These are phyloP conservation scores for Macrophomina phaseolina DNA, from an alignment of 2,329 filamentous ascomycete genomes.

Conservation along the genomic window DNA sequence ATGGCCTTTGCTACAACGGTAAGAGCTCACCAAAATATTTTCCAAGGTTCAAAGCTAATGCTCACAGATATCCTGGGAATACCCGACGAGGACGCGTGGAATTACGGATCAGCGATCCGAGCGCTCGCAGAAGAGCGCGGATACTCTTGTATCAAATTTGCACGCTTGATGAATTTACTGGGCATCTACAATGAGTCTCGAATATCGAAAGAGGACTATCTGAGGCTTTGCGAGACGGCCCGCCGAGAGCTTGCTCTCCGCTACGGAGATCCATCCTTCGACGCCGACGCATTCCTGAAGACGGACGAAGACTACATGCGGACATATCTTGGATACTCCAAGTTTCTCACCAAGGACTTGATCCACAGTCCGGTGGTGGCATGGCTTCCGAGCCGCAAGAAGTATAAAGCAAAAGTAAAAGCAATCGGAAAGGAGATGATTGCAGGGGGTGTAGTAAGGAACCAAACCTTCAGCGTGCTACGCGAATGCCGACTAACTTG, in stretches of 20 bases:
- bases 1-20: slow-evolving; percentile 51
- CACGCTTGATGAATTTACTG: slow-evolving; percentile 46
- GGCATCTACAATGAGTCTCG: slow-evolving; percentile 31
- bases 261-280: slow-evolving; percentile 37
- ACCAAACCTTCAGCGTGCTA: not conserved
- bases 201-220: slow-evolving; percentile 31
- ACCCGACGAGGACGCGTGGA: slow-evolving; percentile 49
- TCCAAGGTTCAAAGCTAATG: not conserved
- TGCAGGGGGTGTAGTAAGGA: slow-evolving; percentile 28
- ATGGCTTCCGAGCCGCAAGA: slow-evolving; percentile 22
- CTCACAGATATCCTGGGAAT: slow-evolving; percentile 48
- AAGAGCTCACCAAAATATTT: not conserved
- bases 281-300: slow-evolving; percentile 38
- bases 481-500: slow-evolving; percentile 22
- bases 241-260: slow-evolving; percentile 34
- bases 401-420: slow-evolving; percentile 34
- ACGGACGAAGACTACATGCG: slow-evolving; percentile 34
- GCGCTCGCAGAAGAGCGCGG: slow-evolving; percentile 42
- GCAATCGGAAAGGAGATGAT: slow-evolving; percentile 37
- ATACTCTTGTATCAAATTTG: slow-evolving; percentile 42
- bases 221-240: slow-evolving; percentile 33
- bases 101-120: slow-evolving; percentile 46
- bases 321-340: slow-evolving; percentile 37
- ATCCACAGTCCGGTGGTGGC: slow-evolving; percentile 29
- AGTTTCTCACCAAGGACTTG: slow-evolving; percentile 36